These are phyloP conservation scores for Hirschfeldia incana DNA, from an alignment of 345 rosid species.

Conservation along the genomic window DNA sequence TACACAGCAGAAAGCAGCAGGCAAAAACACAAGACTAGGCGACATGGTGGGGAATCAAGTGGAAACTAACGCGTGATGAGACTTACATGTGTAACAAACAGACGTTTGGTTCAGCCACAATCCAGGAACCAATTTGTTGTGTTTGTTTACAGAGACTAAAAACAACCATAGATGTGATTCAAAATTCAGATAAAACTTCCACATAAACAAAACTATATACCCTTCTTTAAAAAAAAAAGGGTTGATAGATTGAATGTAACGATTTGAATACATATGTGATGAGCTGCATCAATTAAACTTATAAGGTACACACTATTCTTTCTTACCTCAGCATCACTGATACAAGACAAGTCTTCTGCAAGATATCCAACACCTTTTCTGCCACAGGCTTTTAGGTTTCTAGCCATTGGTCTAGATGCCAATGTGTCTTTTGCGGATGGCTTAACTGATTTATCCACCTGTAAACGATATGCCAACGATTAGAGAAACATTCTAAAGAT, in stretches of 20 bases:
- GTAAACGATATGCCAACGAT: neutral
- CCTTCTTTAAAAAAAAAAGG: neutral
- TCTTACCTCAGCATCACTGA: constrained; percentile 42
- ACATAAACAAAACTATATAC: constrained; percentile 9
- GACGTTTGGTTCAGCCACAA: too few species aligned
- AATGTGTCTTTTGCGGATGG: constrained; percentile 5
- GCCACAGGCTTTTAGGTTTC: neutral
- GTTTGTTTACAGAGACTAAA: too few species aligned
- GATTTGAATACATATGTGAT: neutral
- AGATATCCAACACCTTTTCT: neutral
- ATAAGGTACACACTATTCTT: neutral
- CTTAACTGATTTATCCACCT: constrained; percentile 33
- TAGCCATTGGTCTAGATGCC: too few species aligned
- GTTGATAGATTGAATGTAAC: neutral
- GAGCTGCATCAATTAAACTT: neutral
- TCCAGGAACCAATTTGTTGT: too few species aligned
- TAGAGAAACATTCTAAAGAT: neutral
- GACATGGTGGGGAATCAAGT: neutral
- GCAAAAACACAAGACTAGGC: neutral
- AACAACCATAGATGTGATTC: too few species aligned
- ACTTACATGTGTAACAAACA: constrained; percentile 31
- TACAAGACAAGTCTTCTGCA: constrained; percentile 32
- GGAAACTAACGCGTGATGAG: constrained; percentile 7
- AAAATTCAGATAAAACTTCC: constrained; percentile 12
- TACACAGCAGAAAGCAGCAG: neutral